Base-by-base conservation (phyloP, 1,139 yeast genomes). In the Wickerhamomyces sp. region DNA sequence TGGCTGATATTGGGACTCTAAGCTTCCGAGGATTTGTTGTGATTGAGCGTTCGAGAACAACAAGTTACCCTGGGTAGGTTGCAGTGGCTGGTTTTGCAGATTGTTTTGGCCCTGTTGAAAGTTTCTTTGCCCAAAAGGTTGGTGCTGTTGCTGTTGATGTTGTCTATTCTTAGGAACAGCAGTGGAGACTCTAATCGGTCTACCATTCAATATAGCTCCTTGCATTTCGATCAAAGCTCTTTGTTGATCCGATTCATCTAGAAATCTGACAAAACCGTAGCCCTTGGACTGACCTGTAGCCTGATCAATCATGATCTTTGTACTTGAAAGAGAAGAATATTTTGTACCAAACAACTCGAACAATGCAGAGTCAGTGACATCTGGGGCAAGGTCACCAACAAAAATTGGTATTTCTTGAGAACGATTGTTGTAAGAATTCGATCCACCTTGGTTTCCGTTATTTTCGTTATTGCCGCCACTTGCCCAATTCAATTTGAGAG, bases 181-280 rank as follows among this genome's bases (percentile, higher is more conserved):
- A 29, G 81, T 70, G 6, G 87, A 82, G 32, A 89, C 89, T 49
- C 94, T 70, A 45, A 90, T 78, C 22, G 89, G 81, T 46, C 92
- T 72, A 13, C 85, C 83, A 37, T 86, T 88, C 33, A 87, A 65
- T 59, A 79, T 70, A 21, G 72, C 70, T 4, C 95, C 96, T 58
- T 85, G 88, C 95, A 87, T 86, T 55, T 86, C 95, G 21, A 70
- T 64, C 31, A 87, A 65, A 0, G 97, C 95, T 35, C 79, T 69
- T 47, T 78, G 79, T 63, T 89, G 83, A 40, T 83, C 86, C n/a
- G 74, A 72, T 49, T 80, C 84, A 42, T 76, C 74, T 32, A 75
- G 67, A 59, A 90, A 88, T 45, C 95, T 74, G n/a, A 89, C 92
- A 62, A 90, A 89, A 1, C 97, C 97, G 63, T 86, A 88, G 30